These are phyloP conservation scores for Leucocoprinus leucothites DNA, from an alignment of 768 basidiomycete species.

Conservation along the genomic window DNA sequence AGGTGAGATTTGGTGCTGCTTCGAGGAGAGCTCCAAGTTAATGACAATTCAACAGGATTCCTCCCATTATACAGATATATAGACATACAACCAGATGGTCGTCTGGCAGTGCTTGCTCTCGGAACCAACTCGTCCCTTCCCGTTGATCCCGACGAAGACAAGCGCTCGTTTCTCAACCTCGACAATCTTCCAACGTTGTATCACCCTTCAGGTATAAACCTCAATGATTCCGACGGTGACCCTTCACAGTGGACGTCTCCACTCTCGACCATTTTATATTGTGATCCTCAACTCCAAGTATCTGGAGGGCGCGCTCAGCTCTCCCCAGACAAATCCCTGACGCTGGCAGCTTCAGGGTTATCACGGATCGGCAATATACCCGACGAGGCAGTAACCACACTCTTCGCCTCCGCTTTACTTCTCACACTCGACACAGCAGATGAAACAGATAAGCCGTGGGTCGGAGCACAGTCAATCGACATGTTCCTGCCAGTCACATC, in stretches of 20 bases:
- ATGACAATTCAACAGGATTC: background rate
- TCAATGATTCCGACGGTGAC: background rate
- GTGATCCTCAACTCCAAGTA: background rate
- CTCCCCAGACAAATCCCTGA: background rate
- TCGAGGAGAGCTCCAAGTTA: background rate
- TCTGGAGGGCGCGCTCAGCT: constrained; percentile 1
- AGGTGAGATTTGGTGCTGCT: background rate
- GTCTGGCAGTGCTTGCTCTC: background rate
- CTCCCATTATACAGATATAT: background rate
- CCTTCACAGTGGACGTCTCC: background rate
- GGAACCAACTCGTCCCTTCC: constrained; percentile 2
- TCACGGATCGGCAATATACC: constrained; percentile 1
- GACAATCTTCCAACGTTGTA: background rate
- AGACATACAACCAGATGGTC: background rate
- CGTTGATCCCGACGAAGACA: background rate
- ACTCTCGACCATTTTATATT: background rate
- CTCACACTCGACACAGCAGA: background rate
- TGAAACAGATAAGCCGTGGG: background rate
- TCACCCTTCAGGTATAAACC: background rate
- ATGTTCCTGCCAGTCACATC: background rate
- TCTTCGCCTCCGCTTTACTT: background rate
- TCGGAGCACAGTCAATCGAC: background rate
- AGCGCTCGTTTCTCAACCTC: background rate
- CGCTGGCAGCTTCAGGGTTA: background rate
- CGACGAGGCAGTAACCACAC: background rate